Percentiles rank a stretch among this genome's conserved stretches.
Conservation (phyloP, 2,329 filamentous ascomycete species). For the Fusarium stilboides region DNA sequence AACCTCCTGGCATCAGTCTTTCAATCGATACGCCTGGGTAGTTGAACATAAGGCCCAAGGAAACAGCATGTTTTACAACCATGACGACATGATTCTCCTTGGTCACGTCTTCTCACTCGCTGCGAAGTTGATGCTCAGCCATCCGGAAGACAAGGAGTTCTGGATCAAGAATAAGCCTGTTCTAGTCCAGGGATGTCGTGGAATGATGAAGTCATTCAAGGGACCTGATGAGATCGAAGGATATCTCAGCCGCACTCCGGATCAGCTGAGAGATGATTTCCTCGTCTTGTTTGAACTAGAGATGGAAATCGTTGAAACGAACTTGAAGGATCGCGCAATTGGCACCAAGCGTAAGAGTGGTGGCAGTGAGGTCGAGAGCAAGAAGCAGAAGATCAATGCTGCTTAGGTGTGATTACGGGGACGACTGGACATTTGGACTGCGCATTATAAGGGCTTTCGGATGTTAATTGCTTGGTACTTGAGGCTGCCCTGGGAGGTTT, state of each 20-base stretch:
- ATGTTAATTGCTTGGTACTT: too few relatives aligned
- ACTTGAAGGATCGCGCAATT: too few relatives aligned
- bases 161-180: background rate
- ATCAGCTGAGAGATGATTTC: background rate
- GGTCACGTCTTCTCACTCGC: background rate
- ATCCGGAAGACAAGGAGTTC: background rate
- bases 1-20: background rate
- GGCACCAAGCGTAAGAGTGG: too few relatives aligned
- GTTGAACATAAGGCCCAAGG: background rate
- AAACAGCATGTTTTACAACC: fast-evolving
- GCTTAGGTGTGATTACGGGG: too few relatives aligned
- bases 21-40: background rate
- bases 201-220: background rate
- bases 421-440: too few relatives aligned
- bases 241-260: background rate
- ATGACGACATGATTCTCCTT: fast-evolving
- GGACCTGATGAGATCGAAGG: background rate
- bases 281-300: too few relatives aligned
- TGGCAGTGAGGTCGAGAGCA: too few relatives aligned
- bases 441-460: too few relatives aligned
- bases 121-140: background rate
- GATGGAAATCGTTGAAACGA: too few relatives aligned
- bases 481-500: too few relatives aligned
- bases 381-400: too few relatives aligned
- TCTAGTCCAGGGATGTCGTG: background rate